Conservation (phyloP, 371 early-diverging fungal species). For the Circinella umbellata region DNA sequence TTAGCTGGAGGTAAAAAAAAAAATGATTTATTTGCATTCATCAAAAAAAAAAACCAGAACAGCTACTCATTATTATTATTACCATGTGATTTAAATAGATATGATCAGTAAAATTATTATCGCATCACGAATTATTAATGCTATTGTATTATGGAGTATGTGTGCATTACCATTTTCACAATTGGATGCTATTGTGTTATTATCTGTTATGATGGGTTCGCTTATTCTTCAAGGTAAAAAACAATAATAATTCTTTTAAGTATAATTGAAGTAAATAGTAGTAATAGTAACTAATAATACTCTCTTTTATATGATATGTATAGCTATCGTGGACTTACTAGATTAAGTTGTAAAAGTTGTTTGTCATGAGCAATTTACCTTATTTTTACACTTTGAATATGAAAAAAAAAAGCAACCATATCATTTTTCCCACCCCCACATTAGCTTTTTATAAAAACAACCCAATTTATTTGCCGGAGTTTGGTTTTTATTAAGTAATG, state of each 20-base stretch:
- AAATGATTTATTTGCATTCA: too few relatives aligned
- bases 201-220: conserved; percentile 49
- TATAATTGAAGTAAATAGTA: background rate
- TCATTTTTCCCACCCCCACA: too few relatives aligned
- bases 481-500: too few relatives aligned
- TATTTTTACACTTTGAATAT: background rate
- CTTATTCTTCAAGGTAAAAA: conserved; percentile 46
- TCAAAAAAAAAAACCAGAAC: too few relatives aligned
- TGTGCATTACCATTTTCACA: conserved; percentile 55
- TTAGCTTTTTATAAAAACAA: too few relatives aligned
- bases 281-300: background rate
- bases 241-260: background rate
- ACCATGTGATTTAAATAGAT: conserved; percentile 22
- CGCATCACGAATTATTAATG: conserved; percentile 43
- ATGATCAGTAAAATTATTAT: conserved; percentile 54
- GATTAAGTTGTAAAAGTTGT: conserved; percentile 9
- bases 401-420: too few relatives aligned
- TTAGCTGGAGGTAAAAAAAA: conserved; percentile 25
- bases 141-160: conserved; percentile 48
- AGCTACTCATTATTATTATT: background rate
- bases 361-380: background rate
- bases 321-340: conserved; percentile 9
- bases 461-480: too few relatives aligned
- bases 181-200: conserved; percentile 44
- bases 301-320: background rate